Evolutionary conservation across 768 basidiomycete species (phyloP).

Genomic region (Tulasnella sp.): DNA sequence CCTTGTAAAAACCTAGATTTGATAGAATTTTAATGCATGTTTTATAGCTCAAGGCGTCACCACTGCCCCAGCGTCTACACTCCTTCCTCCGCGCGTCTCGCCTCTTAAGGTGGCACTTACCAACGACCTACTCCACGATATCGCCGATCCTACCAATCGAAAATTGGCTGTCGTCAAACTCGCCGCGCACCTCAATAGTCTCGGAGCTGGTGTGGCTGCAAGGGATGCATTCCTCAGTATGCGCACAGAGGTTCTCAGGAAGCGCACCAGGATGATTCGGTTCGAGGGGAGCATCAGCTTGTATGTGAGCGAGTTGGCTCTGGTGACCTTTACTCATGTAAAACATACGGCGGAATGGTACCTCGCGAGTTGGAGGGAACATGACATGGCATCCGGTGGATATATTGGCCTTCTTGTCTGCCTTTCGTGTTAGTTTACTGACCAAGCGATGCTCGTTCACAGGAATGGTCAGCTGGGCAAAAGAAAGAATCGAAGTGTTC

Average conservation of each 20-base stretch:
- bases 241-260: slow-evolving; percentile 60
- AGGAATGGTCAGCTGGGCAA: slow-evolving; percentile 96
- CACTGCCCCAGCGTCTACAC: slow-evolving; percentile 39
- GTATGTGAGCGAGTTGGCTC: slow-evolving; percentile 78
- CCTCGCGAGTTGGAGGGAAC: slow-evolving; percentile 88
- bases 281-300: slow-evolving; percentile 82
- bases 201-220: slow-evolving; percentile 69
- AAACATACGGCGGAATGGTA: slow-evolving; percentile 99
- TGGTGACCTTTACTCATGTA: slow-evolving; percentile 87
- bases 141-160: slow-evolving; percentile 65
- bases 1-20: not conserved
- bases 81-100: slow-evolving; percentile 42
- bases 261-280: slow-evolving; percentile 72
- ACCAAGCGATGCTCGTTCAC: not conserved
- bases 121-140: slow-evolving; percentile 55
- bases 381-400: slow-evolving; percentile 80
- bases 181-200: slow-evolving; percentile 58
- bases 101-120: slow-evolving; percentile 58
- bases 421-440: too few species aligned
- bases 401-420: too few species aligned
- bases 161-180: slow-evolving; percentile 65
- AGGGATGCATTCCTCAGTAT: slow-evolving; percentile 73
- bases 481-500: slow-evolving; percentile 70
- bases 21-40: not conserved
- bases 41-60: slow-evolving; percentile 25